Conservation (phyloP, 1,139 yeast species). For the Diutina siamensis region DNA sequence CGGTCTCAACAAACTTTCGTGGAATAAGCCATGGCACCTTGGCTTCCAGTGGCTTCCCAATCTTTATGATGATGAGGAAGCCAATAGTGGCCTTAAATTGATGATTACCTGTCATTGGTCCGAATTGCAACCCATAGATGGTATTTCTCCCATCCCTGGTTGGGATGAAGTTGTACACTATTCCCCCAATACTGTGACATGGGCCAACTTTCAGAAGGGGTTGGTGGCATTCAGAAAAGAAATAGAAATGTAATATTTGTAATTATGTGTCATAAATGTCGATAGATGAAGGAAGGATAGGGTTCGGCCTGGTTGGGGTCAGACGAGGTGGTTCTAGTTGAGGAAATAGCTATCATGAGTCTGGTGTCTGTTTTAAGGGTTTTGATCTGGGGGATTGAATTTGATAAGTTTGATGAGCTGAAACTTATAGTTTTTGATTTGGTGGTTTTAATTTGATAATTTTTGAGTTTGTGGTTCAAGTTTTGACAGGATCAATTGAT, state of each 20-base stretch:
- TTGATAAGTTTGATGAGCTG: too few relatives aligned
- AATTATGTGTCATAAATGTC: too few relatives aligned
- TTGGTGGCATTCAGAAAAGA: slow-evolving; percentile 42
- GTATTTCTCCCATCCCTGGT: slow-evolving; percentile 47
- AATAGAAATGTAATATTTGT: slow-evolving; percentile 24
- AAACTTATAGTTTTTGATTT: too few relatives aligned
- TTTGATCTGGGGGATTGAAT: too few relatives aligned
- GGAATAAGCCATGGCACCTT: slow-evolving; percentile 46
- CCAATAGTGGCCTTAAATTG: slow-evolving; percentile 36
- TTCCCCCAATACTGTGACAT: slow-evolving; percentile 51
- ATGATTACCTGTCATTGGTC: slow-evolving; percentile 63
- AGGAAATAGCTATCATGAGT: too few relatives aligned
- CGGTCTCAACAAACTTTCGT: slow-evolving; percentile 51
- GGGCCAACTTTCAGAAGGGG: slow-evolving; percentile 59
- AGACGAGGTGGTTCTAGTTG: too few relatives aligned
- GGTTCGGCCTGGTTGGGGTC: too few relatives aligned
- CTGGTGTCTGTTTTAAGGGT: too few relatives aligned
- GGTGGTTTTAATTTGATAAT: too few relatives aligned
- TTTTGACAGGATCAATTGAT: too few relatives aligned
- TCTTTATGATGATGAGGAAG: slow-evolving; percentile 33
- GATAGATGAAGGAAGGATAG: too few relatives aligned
- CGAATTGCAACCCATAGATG: slow-evolving; percentile 29
- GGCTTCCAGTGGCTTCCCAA: slow-evolving; percentile 75
- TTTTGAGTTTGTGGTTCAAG: too few relatives aligned
- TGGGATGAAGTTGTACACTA: slow-evolving; percentile 54